Evolutionary conservation across 106 monocot genomes (phyloP).

Genomic region (Platanthera guangdongensis): DNA sequence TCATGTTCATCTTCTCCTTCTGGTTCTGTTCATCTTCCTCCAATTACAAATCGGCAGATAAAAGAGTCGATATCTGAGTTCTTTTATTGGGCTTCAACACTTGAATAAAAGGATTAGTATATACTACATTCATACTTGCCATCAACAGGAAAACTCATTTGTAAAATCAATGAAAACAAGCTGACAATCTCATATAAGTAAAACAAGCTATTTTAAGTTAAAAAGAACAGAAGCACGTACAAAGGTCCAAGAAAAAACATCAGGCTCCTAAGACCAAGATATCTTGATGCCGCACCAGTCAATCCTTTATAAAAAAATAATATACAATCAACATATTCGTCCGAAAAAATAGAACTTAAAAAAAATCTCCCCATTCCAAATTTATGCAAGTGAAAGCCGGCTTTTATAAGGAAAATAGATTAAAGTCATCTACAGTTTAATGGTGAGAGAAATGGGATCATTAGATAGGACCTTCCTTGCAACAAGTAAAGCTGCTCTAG

Average conservation of each 20-base stretch:
- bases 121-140: too few species aligned
- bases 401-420: not conserved
- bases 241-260: slow-evolving; percentile 76
- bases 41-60: too few species aligned
- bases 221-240: slow-evolving; percentile 32
- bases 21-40: too few species aligned
- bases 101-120: too few species aligned
- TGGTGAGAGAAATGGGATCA: slow-evolving; percentile 4
- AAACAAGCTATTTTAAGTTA: not conserved
- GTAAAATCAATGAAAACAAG: not conserved
- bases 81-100: too few species aligned
- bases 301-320: slow-evolving; percentile 42
- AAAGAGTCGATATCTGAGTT: too few species aligned
- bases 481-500: slow-evolving; percentile 69
- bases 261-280: slow-evolving; percentile 77
- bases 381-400: not conserved
- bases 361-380: not conserved
- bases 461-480: slow-evolving; percentile 60
- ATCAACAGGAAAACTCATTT: too few species aligned
- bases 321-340: not conserved
- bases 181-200: not conserved
- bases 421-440: not conserved
- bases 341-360: not conserved
- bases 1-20: too few species aligned
- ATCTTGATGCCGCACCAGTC: slow-evolving; percentile 69